A percentile compares a stretch with the other conserved stretches of the same genome.
These are phyloP conservation scores for Rhynchosporium agropyri DNA, from an alignment of 2,329 filamentous ascomycete genomes.

Conservation along the genomic window DNA sequence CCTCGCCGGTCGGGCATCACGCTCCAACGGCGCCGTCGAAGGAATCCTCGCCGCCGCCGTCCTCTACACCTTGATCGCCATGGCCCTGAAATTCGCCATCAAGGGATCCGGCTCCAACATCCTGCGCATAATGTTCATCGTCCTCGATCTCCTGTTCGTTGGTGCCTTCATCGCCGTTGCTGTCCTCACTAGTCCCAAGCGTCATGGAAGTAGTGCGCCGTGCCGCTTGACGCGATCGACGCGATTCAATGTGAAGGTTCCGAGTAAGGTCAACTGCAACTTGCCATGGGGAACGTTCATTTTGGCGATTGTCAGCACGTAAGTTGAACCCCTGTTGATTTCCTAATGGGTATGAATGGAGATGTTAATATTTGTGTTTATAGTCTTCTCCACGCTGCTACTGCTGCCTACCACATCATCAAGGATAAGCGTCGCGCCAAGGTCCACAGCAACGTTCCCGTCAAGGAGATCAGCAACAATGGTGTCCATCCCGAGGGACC, in stretches of 20 bases:
- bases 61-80: conserved; percentile 47
- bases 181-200: conserved; percentile 45
- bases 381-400: conserved; percentile 48
- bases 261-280: conserved; percentile 42
- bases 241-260: conserved; percentile 31
- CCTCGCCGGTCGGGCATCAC: conserved; percentile 43
- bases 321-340: conserved; percentile 35
- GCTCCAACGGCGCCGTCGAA: conserved; percentile 47
- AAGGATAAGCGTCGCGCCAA: conserved; percentile 25
- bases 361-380: neutral
- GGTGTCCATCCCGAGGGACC: neutral
- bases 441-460: neutral
- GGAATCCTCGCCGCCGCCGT: conserved; percentile 50
- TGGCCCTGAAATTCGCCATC: conserved; percentile 43
- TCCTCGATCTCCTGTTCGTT: conserved; percentile 47
- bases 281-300: conserved; percentile 49
- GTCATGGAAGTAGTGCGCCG: conserved; percentile 42
- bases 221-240: conserved; percentile 37
- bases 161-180: conserved; percentile 50
- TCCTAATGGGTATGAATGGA: neutral
- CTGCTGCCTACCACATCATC: conserved; percentile 47
- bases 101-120: conserved; percentile 39
- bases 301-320: conserved; percentile 50
- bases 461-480: conserved; percentile 14
- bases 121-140: conserved; percentile 46